Conservation (phyloP, 805 yeast genomes). For the Ogataea haglerorum region DNA sequence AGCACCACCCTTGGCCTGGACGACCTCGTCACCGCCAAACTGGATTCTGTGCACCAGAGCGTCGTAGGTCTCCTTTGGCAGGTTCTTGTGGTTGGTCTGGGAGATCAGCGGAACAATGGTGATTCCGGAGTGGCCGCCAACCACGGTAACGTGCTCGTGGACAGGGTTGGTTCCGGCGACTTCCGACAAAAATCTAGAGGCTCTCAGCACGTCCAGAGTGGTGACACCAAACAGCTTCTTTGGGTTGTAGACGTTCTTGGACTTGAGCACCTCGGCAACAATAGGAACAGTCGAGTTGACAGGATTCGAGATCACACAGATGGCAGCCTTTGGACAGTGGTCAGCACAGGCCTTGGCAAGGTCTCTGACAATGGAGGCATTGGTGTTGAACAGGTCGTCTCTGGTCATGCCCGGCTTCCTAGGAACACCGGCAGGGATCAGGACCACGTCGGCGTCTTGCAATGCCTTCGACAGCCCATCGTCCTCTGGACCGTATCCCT, state of each 20-base stretch:
- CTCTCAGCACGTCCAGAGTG: conserved; percentile 87
- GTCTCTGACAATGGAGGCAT: conserved; percentile 92
- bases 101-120: conserved; percentile 93
- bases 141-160: conserved; percentile 76
- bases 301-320: conserved; percentile 86
- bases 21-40: conserved; percentile 89
- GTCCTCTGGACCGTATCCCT: conserved; percentile 83
- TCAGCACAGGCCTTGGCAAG: conserved; percentile 84
- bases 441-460: conserved; percentile 76
- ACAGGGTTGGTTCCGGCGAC: conserved; percentile 71
- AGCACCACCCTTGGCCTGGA: conserved; percentile 78
- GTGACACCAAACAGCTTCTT: conserved; percentile 93
- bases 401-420: conserved; percentile 99
- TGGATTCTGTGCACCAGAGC: conserved; percentile 84
- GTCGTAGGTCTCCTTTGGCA: conserved; percentile 62
- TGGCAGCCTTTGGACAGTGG: conserved; percentile 77
- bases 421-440: conserved; percentile 97
- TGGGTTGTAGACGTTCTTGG: conserved; percentile 85
- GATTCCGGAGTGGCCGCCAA: conserved; percentile 97
- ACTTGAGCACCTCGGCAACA: conserved; percentile 87
- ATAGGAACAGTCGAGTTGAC: conserved; percentile 97
- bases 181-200: conserved; percentile 77
- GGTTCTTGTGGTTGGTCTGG: conserved; percentile 66
- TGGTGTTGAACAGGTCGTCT: conserved; percentile 94
- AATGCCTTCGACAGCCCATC: conserved; percentile 68